Evolutionary conservation across 139 green algal genomes (phyloP), one percentile per base, ranked within the genome.

Genomic region (Picochlorum sp.): DNA sequence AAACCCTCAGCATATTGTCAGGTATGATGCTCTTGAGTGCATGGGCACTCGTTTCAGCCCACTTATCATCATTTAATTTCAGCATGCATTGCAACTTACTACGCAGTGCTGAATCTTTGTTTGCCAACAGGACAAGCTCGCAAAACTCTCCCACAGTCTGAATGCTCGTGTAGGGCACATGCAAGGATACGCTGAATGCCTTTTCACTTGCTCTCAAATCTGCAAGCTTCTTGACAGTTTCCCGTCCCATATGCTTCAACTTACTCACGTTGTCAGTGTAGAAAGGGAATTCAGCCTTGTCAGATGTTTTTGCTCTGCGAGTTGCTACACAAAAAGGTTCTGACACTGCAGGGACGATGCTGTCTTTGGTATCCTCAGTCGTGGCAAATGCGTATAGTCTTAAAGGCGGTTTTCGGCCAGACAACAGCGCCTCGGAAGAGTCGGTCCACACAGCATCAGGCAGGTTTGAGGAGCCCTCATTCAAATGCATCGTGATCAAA

Each of bases 61-160:
- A 95, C 76, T 95, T 95, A 73, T 95, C 88, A 65, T 90, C 89
- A 71, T 70, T 86, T 38, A 94, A 81, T 81, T 94, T 94, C 8
- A 94, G 72, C 65, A 94, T 79, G 41, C 86, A 79, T 74, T 94
- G 86, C 70, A 95, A 69, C 66, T 87, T 86, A 67, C 92, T 83
- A 8, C 86, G 68, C 60, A 93, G 69, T 63, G 90, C 83, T 6
- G 84, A 80, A 65, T 94, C 88, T 34, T 81, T 72, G 60, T 95
- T 87, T 6, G 88, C 88, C 56, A 84, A 70, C 56, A 90, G 66
- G 7, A 83, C 80, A 66, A 95, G 80, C 61, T 81, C 71, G 38
- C 85, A 79, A 68, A 95, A 95, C 65, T 94, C 82, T 6, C 85
- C 85, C 14, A 94, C 88, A 9, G 18, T 24, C 3, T 77, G 49